Evolutionary conservation across 768 basidiomycete genomes (phyloP).

Genomic region (Boletus subparvulus): DNA sequence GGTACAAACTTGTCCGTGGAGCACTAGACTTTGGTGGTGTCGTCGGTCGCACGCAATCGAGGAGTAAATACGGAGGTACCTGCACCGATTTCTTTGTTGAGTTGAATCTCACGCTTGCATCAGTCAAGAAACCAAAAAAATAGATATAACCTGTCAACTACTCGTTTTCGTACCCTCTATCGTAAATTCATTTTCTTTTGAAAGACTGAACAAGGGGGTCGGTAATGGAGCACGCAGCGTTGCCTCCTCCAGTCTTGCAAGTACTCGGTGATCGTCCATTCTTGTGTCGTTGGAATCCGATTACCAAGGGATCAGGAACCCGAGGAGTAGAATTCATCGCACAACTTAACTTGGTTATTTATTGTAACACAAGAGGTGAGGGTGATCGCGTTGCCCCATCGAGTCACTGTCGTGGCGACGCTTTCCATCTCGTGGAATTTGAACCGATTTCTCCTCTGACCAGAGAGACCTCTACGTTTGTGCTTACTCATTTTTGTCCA

Average conservation of each 20-base stretch:
- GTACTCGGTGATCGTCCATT: not conserved
- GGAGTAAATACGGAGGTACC: conserved; percentile 92
- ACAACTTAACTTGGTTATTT: too few relatives aligned
- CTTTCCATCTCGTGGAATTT: not conserved
- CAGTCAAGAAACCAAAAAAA: conserved; percentile 87
- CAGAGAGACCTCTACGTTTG: not conserved
- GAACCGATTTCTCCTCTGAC: not conserved
- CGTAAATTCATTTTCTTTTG: not conserved
- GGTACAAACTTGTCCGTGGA: conserved; percentile 94
- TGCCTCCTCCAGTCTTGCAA: not conserved
- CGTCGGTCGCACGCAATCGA: conserved; percentile 71
- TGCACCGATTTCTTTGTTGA: not conserved
- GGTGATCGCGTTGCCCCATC: not conserved
- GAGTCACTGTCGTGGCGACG: not conserved
- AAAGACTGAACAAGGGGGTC: not conserved
- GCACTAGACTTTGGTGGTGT: conserved; percentile 91
- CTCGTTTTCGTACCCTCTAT: not conserved
- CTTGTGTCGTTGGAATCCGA: not conserved
- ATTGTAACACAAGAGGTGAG: not conserved
- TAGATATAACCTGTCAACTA: conserved; percentile 26
- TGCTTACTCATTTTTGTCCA: not conserved
- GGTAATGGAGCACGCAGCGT: too few relatives aligned
- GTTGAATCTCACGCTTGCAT: conserved; percentile 20
- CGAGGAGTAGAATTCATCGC: not conserved
- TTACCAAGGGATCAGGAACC: not conserved